Conservation (phyloP, 2,329 filamentous ascomycete species). For the Fusarium floridanum region DNA sequence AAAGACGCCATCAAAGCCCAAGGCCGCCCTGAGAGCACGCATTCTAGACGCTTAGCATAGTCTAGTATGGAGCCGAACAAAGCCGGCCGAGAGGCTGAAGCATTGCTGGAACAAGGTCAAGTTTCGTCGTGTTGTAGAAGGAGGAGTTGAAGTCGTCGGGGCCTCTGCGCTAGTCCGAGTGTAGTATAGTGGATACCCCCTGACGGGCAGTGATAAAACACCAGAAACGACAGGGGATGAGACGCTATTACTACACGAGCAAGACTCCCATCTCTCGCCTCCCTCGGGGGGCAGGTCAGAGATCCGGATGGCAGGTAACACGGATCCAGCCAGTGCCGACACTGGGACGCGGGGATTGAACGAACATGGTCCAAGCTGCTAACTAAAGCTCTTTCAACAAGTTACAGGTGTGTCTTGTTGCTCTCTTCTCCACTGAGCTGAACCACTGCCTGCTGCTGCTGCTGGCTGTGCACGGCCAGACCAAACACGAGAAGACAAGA, state of each 20-base stretch:
- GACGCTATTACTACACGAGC: slow-evolving; percentile 7
- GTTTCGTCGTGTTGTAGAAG: slow-evolving; percentile 56
- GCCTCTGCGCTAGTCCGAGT: slow-evolving; percentile 21
- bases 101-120: slow-evolving; percentile 60
- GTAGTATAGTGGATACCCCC: too few species aligned
- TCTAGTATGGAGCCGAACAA: slow-evolving; percentile 9
- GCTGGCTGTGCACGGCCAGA: background rate
- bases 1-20: background rate
- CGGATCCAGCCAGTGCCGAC: slow-evolving; percentile 33
- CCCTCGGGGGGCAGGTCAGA: slow-evolving; percentile 27
- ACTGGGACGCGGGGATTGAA: slow-evolving; percentile 23
- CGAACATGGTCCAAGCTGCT: slow-evolving; percentile 14
- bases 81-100: slow-evolving; percentile 52
- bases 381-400: background rate
- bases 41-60: background rate
- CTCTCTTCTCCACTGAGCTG: slow-evolving; percentile 1
- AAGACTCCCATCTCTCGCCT: background rate
- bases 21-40: background rate
- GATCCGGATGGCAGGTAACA: slow-evolving; percentile 37
- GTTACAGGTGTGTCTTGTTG: slow-evolving; percentile 9
- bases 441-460: background rate
- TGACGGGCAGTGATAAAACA: slow-evolving; percentile 37
- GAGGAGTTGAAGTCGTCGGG: slow-evolving; percentile 39
- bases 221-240: slow-evolving; percentile 31
- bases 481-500: background rate